A percentile compares a stretch with the other conserved stretches of the same genome.
Conservation (phyloP, 495 filamentous ascomycete genomes). For the Daldinia loculata region DNA sequence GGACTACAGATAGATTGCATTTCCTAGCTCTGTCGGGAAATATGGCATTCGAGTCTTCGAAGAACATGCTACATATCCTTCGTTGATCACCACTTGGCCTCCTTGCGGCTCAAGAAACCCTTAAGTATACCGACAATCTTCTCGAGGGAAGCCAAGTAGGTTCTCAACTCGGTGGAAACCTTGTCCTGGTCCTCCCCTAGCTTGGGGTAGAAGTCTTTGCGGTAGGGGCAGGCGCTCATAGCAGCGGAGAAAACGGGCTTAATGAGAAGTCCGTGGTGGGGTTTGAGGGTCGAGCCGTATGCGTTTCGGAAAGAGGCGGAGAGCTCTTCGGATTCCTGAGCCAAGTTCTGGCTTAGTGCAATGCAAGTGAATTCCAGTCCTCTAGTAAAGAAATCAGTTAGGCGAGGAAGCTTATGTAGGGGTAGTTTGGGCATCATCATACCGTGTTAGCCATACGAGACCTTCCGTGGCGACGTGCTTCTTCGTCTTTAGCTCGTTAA, state of each 20-base stretch:
- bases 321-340: constrained; percentile 74
- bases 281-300: constrained; percentile 86
- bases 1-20: not conserved
- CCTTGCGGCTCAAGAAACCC: constrained; percentile 71
- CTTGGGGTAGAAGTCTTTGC: constrained; percentile 89
- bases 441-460: constrained; percentile 91
- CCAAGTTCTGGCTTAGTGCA: constrained; percentile 79
- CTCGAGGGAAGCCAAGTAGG: constrained; percentile 79
- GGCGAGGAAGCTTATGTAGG: not conserved
- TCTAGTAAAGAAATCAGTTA: constrained; percentile 54
- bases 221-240: constrained; percentile 91
- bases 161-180: constrained; percentile 66
- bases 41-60: not conserved
- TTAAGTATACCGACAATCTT: constrained; percentile 78
- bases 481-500: constrained; percentile 86
- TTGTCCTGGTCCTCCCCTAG: constrained; percentile 72
- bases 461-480: constrained; percentile 88
- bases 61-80: not conserved
- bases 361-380: constrained; percentile 91
- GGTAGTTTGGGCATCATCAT: constrained; percentile 31
- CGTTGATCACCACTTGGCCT: constrained; percentile 70
- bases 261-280: constrained; percentile 84
- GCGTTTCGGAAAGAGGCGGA: constrained; percentile 83
- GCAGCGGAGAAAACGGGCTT: constrained; percentile 91
- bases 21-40: not conserved